Base-by-base conservation (phyloP, 75 land plant species). In the Cunninghamia lanceolata region DNA sequence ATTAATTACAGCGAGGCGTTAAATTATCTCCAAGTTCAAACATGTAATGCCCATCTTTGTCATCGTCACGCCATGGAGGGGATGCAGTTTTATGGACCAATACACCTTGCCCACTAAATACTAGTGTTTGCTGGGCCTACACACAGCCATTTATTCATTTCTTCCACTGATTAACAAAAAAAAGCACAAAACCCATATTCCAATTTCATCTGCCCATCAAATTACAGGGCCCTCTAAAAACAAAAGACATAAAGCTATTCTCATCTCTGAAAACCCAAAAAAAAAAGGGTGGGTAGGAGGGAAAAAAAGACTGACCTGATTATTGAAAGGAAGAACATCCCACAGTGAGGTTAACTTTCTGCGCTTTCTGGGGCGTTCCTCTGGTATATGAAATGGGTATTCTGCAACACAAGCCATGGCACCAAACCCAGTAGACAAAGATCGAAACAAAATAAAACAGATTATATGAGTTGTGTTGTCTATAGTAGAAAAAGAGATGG, bases 21-120 rank as follows among this genome's bases (percentile, higher is more conserved):
- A 96, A 91, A 93, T 95, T 96, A 84, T 95, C 99, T 89, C 99
- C 99, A 87, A 95, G 89, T 81, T 93, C 94, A 93, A 96, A 96
- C 87, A 89, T 90, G 93, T 93, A 95, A 90, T 96, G 99, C 28
- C 99, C 99, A 93, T 96, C 97, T 86, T 95, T 96, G 91, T 96
- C 99, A 93, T 96, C 99, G 30, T 93, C 94, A 68, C 95, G 92
- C 93, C 94, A 91, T 85, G 97, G 96, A 56, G 98, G 98, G 84
- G 98, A 95, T 77, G 85, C 94, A 89, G 75, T 73, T 73, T 73
- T 32, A 73, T 73, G 75, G 75, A 14, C 36, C 75, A 73, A 73
- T 9, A 34, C 88, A 83, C 93, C 92, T 87, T 94, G 94, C 87
- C 93, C 96, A 96, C 89, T 92, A 66, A 84, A 89, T 39, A 90